Evolutionary conservation across 257 asterid genomes (phyloP).

Genomic region (Knoxia roxburghii): DNA sequence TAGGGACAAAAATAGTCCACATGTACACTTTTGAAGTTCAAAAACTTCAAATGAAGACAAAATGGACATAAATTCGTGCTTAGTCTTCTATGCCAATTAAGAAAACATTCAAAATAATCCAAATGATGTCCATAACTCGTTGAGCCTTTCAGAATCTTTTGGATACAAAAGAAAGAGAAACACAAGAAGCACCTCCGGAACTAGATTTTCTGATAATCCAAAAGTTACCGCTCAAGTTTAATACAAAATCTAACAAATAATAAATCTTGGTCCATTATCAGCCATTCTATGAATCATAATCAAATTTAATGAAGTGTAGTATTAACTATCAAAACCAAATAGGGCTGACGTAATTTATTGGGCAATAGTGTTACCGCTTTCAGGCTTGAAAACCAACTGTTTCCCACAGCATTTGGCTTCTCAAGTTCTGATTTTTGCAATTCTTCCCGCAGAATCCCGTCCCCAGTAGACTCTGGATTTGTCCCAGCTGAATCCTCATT

Average conservation of each 20-base stretch:
- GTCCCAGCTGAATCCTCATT: slow-evolving; percentile 54
- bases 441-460: slow-evolving; percentile 47
- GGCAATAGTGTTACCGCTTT: slow-evolving; percentile 32
- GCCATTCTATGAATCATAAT: not conserved
- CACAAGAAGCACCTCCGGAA: not conserved
- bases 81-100: not conserved
- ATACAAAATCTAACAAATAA: not conserved
- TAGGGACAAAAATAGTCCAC: not conserved
- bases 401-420: slow-evolving; percentile 32
- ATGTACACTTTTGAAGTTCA: not conserved
- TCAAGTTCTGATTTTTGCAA: slow-evolving; percentile 36
- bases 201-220: not conserved
- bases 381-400: slow-evolving; percentile 35
- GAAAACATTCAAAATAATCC: not conserved
- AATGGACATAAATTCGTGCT: not conserved
- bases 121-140: not conserved
- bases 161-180: too few relatives aligned
- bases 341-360: not conserved
- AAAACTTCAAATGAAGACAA: not conserved
- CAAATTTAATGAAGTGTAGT: not conserved
- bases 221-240: not conserved
- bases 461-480: slow-evolving; percentile 42
- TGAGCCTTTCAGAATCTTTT: not conserved
- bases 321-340: not conserved
- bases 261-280: not conserved